Evolutionary conservation across 2,329 filamentous ascomycete genomes (phyloP), one percentile per base, ranked within the genome.

Genomic region (Sarocladiaceae sp.): DNA sequence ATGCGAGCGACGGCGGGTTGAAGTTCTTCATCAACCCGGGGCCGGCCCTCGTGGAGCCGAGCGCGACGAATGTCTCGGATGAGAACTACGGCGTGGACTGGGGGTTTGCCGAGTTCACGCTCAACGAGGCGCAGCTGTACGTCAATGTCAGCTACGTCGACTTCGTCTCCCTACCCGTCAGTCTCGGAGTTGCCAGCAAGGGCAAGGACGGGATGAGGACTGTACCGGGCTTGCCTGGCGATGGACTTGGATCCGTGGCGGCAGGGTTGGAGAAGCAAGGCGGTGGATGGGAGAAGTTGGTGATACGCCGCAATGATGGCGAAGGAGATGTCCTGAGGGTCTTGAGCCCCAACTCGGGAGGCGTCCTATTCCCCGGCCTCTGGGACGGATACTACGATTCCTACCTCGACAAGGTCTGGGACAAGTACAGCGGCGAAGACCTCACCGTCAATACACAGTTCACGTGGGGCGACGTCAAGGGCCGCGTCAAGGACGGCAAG

Each of bases 121-220:
- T 74, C 62, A 84, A 84, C 60, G 53, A 62, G 27, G 55, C 59
- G 24, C 70, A 84, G 59, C 63, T 85, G 4, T 86, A 78, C 56
- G 79, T 76, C 53, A 85, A 85, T 53, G 81, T 90, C 53, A 79
- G 73, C 49, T 83, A 84, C 58, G 86, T 90, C 44, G 85, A 90
- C 66, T 90, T 90, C 62, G 75, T 88, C 49, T 68, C 68, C 53
- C 58, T 83, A 52, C 81, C 83, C n/a, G 72, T 84, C 43, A 72
- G 76, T 1, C 69, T 83, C 50, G 58, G 62, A 48, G 70, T 83
- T 35, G 3, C 23, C 10, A 5, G 26, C 3, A 62, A 63, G 45
- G 74, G 70, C 48, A 66, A 65, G 16, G 58, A 61, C 34, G 75
- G 73, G 34, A 56, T 64, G 15, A 69, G 70, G 50, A 62, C 56